Base-by-base conservation (phyloP, 495 filamentous ascomycete genomes). In the Rusavskia elegans region DNA sequence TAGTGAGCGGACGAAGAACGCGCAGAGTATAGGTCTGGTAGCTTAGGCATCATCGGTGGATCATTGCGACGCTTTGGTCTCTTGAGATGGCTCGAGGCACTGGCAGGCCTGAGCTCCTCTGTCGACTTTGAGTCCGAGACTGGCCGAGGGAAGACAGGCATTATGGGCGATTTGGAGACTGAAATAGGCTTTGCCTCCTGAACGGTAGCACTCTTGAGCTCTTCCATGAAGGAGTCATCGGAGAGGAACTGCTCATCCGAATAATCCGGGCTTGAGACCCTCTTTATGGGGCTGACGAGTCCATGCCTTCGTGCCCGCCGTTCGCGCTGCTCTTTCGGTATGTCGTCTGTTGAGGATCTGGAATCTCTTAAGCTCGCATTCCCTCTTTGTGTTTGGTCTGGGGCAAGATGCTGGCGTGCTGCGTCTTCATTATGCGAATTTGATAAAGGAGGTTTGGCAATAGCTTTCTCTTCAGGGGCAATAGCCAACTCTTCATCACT, bases 191-290 rank as follows among this genome's bases (percentile, higher is more conserved):
- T 84, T 23, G 89, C 88, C 67, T 94, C 78, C 62, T 94, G 78
- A 17, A 94, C 67, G 2, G 81, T 87, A 32, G 87, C 88, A 36
- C 78, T 84, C 56, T 84, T 84, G 49, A 95, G 70, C 70, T 95
- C 87, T 53, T 92, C 84, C 80, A 94, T 84, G 57, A 94, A 82
- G 32, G 82, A 86, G 64, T 95, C 87, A 63, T 93, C 86, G 7
- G 85, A 89, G 30, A 78, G 75, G 52, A 82, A 76, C 58, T 81
- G 72, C 58, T 80, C 77, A 55, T 82, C 75, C 3, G 80, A 79
- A 55, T 73, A 72, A 23, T 78, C 70, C 25, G 66, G 70, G 21
- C 76, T 78, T 40, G 66, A 71, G 0, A 73, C 64, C 55, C 62
- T 65, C 17, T 68, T 65, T 17, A 53, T 48, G 10, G 61, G 45